These are phyloP conservation scores for Candida nitratophila DNA, from an alignment of 805 yeast genomes.

Conservation along the genomic window DNA sequence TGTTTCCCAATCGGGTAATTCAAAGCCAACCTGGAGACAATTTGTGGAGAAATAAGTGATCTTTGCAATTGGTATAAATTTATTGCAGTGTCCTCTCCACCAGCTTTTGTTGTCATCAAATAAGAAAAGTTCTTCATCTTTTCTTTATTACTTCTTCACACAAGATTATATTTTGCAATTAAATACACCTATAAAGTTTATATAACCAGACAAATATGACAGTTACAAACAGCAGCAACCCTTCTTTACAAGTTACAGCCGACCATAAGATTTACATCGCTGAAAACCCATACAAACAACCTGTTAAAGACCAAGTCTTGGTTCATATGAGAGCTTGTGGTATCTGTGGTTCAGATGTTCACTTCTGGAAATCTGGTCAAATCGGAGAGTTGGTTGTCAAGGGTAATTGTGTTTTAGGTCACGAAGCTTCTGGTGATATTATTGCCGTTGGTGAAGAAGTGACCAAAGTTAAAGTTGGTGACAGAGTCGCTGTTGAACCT, in stretches of 20 bases:
- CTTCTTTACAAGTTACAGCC: constrained; percentile 15
- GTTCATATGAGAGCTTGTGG: constrained; percentile 61
- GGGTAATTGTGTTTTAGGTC: constrained; percentile 35
- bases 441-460: constrained; percentile 45
- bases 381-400: constrained; percentile 41
- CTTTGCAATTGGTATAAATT: too few species aligned
- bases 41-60: too few species aligned
- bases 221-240: constrained; percentile 6
- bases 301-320: constrained; percentile 37
- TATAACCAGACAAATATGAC: neutral
- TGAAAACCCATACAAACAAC: constrained; percentile 14
- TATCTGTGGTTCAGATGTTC: constrained; percentile 71
- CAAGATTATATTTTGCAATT: too few species aligned
- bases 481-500: constrained; percentile 46
- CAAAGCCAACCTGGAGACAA: too few species aligned
- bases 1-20: too few species aligned
- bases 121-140: too few species aligned
- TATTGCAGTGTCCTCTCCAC: too few species aligned
- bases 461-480: constrained; percentile 35
- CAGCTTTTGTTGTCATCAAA: too few species aligned
- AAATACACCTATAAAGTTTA: too few species aligned
- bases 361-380: constrained; percentile 59
- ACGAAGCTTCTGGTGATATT: constrained; percentile 39
- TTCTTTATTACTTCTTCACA: too few species aligned
- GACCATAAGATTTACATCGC: constrained; percentile 12